phyloP scores from a whole-genome alignment of 371 early-diverging fungal species.

The Parasitella parasitica region DNA sequence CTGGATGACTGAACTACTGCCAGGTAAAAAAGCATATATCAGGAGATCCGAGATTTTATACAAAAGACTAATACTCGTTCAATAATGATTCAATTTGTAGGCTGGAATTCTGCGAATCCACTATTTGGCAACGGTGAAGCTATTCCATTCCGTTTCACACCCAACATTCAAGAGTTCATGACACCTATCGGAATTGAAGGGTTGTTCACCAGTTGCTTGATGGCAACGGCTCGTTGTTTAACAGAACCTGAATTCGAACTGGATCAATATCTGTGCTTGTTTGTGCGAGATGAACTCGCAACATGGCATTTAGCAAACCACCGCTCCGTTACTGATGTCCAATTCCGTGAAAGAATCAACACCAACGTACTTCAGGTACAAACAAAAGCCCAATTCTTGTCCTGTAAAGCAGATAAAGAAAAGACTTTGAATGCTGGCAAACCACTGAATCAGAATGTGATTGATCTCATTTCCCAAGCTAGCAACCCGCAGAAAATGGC shows the following conservation, averaged over 20 bases:
- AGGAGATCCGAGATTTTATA: no score
- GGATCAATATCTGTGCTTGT: constrained; percentile 81
- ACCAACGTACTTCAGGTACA: constrained; percentile 73
- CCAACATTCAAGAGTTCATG: constrained; percentile 93
- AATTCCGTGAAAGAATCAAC: constrained; percentile 62
- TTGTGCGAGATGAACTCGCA: constrained; percentile 90
- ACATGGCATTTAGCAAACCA: constrained; percentile 68
- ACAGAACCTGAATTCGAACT: constrained; percentile 81
- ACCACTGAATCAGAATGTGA: constrained; percentile 76
- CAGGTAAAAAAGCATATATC: constrained; percentile 42
- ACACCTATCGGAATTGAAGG: constrained; percentile 93
- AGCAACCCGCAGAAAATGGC: constrained; percentile 91
- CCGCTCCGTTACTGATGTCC: constrained; percentile 59
- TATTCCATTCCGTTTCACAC: constrained; percentile 97
- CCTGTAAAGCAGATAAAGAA: constrained; percentile 76
- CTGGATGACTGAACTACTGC: constrained; percentile 78
- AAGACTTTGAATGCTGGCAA: constrained; percentile 48
- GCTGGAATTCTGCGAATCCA: constrained; percentile 38
- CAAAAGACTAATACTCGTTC: no score
- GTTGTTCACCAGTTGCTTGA: constrained; percentile 75
- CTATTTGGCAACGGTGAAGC: constrained; percentile 63
- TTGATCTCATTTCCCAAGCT: constrained; percentile 88
- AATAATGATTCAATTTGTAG: constrained; percentile 1
- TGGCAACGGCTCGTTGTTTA: constrained; percentile 79
- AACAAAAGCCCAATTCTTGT: constrained; percentile 69